Evolutionary conservation across 768 basidiomycete species (phyloP).

Genomic region (Termitomyces titanicus): DNA sequence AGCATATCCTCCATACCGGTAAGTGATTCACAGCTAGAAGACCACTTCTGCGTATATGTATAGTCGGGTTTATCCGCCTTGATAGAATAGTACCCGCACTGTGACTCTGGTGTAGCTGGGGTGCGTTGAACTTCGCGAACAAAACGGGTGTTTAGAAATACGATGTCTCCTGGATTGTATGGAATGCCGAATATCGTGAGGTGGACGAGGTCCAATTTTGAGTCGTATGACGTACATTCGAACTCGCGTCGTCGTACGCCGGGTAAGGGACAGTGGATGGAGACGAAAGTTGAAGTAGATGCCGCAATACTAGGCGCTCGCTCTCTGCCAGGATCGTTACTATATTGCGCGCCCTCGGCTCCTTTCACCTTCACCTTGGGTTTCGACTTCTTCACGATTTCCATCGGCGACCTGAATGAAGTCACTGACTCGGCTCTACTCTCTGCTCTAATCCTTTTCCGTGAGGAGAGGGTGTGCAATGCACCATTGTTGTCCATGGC

Average conservation of each 20-base stretch:
- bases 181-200: constrained; percentile 3
- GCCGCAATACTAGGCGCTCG: neutral
- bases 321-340: neutral
- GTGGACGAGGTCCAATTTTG: neutral
- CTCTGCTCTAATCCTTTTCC: neutral
- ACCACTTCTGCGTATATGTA: neutral
- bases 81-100: neutral
- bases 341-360: neutral
- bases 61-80: neutral
- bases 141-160: constrained; percentile 1
- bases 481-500: constrained; percentile 14
- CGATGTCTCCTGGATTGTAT: neutral
- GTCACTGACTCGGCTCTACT: neutral
- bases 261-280: neutral
- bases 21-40: neutral
- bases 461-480: neutral
- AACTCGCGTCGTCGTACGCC: neutral
- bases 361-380: neutral
- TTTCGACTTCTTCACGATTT: neutral
- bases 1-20: neutral
- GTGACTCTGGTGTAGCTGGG: neutral
- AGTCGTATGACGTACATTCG: neutral
- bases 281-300: neutral
- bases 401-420: neutral
- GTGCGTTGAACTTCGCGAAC: neutral